Evolutionary conservation across 345 rosid species (phyloP).

Genomic region (Eucalyptus pumila): DNA sequence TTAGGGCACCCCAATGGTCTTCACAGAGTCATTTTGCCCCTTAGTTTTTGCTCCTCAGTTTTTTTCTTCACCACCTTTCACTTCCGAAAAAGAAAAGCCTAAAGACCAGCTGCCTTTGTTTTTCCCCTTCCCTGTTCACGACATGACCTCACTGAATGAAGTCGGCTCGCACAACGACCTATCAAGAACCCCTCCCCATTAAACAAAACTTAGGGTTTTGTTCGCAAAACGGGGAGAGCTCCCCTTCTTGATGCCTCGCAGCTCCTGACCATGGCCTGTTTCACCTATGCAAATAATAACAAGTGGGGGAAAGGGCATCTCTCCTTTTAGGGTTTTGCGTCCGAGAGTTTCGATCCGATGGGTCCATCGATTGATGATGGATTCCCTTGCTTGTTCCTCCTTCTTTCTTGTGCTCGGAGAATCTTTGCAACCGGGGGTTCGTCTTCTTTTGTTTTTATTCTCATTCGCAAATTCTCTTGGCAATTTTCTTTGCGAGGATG

Average conservation of each 20-base stretch:
- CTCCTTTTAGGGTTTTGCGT: background rate
- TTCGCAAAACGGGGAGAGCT: background rate
- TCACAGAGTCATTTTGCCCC: background rate
- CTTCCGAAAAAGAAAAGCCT: background rate
- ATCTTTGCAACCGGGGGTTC: background rate
- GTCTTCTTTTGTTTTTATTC: background rate
- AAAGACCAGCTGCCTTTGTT: background rate
- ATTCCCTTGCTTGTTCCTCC: background rate
- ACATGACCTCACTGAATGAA: background rate
- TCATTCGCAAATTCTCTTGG: background rate
- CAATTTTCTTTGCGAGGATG: background rate
- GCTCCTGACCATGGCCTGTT: background rate
- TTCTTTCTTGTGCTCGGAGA: background rate
- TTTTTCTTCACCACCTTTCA: background rate
- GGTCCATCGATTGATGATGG: background rate
- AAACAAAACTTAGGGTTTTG: background rate
- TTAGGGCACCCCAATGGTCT: background rate
- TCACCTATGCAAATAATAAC: background rate
- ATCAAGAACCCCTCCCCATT: background rate
- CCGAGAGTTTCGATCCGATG: background rate
- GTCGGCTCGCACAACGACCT: background rate
- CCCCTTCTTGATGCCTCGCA: background rate
- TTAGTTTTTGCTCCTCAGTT: background rate
- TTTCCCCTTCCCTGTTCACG: background rate
- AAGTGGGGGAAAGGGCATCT: background rate